These are phyloP conservation scores for Marasmius sp. DNA, from an alignment of 1,284 basidiomycete genomes.

Conservation along the genomic window DNA sequence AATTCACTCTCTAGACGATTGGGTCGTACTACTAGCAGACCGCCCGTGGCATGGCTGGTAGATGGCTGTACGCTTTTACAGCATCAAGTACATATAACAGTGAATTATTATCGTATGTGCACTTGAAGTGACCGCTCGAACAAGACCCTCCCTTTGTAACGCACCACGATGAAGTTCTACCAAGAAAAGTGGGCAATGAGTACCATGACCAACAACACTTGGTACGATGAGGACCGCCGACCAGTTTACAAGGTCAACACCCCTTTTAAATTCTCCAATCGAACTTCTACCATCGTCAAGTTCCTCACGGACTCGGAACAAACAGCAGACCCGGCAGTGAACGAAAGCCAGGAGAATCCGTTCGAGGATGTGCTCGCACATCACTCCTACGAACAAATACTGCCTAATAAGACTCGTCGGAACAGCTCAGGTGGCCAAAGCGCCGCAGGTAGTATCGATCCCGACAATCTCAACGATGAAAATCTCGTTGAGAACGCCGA, in stretches of 20 bases:
- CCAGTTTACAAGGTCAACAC: conserved; percentile 10
- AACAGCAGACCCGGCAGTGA: not conserved
- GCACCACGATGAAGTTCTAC: conserved; percentile 4
- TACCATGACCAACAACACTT: conserved; percentile 9
- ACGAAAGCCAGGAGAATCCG: not conserved
- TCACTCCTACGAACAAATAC: not conserved
- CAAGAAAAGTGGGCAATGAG: not conserved
- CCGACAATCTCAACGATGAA: not conserved
- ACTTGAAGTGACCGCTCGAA: not conserved
- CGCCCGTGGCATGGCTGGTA: too few species aligned
- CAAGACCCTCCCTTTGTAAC: not conserved
- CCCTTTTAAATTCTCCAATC: not conserved
- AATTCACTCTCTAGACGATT: too few species aligned
- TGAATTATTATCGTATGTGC: too few species aligned
- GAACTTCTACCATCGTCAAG: conserved; percentile 10
- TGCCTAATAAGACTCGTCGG: not conserved
- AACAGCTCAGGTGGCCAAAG: not conserved
- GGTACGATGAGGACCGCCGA: conserved; percentile 3
- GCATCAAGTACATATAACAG: too few species aligned
- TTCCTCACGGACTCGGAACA: not conserved
- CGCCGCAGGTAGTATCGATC: not conserved
- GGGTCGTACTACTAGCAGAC: too few species aligned
- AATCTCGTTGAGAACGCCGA: not conserved
- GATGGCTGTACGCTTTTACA: too few species aligned
- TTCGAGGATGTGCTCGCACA: not conserved